These are phyloP conservation scores for Ustilago esculenta DNA, from an alignment of 1,284 basidiomycete genomes.

Conservation along the genomic window DNA sequence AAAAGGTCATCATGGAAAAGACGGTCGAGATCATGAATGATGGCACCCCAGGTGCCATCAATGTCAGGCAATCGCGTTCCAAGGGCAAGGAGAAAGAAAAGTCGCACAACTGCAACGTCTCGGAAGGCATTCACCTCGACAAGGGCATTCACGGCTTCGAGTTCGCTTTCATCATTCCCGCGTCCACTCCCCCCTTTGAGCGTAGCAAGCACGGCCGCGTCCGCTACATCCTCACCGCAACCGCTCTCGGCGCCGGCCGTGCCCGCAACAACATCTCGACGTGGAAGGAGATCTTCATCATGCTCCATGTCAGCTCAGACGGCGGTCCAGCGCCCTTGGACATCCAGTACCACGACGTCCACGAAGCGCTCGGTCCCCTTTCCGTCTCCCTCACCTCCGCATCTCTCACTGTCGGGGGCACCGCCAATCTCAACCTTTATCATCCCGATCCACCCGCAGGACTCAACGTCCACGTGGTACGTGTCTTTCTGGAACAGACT, in stretches of 20 bases:
- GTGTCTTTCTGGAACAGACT: constrained; percentile 64
- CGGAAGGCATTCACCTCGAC: constrained; percentile 52
- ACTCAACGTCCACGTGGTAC: constrained; percentile 60
- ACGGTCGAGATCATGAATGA: constrained; percentile 58
- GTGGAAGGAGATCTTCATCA: constrained; percentile 62
- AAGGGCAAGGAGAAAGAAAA: constrained; percentile 52
- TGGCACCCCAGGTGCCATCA: constrained; percentile 26
- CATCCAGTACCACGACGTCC: constrained; percentile 62
- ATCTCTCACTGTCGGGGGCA: constrained; percentile 64
- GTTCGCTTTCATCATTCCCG: constrained; percentile 65
- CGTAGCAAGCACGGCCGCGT: constrained; percentile 62
- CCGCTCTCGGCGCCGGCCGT: constrained; percentile 60
- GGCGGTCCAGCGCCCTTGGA: constrained; percentile 63
- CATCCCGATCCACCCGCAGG: constrained; percentile 63
- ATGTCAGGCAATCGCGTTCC: constrained; percentile 19
- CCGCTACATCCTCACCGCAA: constrained; percentile 61
- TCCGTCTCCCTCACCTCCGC: constrained; percentile 58
- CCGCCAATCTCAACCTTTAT: constrained; percentile 50
- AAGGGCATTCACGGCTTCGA: constrained; percentile 65
- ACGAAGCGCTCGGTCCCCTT: constrained; percentile 62
- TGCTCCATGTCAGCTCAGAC: constrained; percentile 59
- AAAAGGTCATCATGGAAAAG: constrained; percentile 62
- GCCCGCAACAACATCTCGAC: constrained; percentile 52
- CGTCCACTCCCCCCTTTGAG: constrained; percentile 61
- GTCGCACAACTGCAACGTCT: constrained; percentile 25